Conservation (phyloP, 2,329 filamentous ascomycete genomes). For the Calonectria naviculata region DNA sequence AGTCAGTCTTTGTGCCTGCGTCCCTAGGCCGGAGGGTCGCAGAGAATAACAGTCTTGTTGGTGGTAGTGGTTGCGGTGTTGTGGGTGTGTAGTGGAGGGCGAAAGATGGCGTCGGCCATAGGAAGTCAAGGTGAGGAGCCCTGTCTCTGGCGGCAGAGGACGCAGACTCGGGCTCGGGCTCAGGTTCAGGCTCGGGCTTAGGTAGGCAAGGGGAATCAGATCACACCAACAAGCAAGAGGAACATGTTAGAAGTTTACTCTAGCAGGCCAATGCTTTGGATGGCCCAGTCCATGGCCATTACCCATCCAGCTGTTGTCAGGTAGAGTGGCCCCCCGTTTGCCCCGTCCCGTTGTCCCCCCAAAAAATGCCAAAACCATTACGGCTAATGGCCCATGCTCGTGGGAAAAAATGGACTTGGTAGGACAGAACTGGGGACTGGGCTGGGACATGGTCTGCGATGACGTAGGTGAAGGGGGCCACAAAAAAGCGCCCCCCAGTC, state of each 20-base stretch:
- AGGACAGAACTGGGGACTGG: slow-evolving; percentile 13
- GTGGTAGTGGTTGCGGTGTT: slow-evolving; percentile 33
- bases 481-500: slow-evolving; percentile 24
- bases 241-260: slow-evolving; percentile 10
- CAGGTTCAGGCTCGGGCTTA: neutral
- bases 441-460: slow-evolving; percentile 34
- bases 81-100: slow-evolving; percentile 34
- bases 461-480: slow-evolving; percentile 39
- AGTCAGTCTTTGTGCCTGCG: slow-evolving; percentile 25
- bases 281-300: slow-evolving; percentile 1
- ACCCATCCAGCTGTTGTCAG: slow-evolving; percentile 4
- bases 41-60: slow-evolving; percentile 29
- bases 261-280: slow-evolving; percentile 15
- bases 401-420: slow-evolving; percentile 15
- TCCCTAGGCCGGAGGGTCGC: slow-evolving; percentile 21
- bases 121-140: slow-evolving; percentile 19
- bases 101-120: slow-evolving; percentile 34
- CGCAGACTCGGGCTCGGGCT: neutral
- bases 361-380: slow-evolving; percentile 14
- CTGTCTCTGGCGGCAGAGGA: slow-evolving; percentile 7
- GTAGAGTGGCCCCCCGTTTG: slow-evolving; percentile 19
- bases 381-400: slow-evolving; percentile 21
- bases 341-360: slow-evolving; percentile 18
- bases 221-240: neutral
- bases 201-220: neutral